Evolutionary conservation across 148 eudicot genomes (phyloP), one percentile per base, ranked within the genome.

Genomic region (Chenopodium formosanum): DNA sequence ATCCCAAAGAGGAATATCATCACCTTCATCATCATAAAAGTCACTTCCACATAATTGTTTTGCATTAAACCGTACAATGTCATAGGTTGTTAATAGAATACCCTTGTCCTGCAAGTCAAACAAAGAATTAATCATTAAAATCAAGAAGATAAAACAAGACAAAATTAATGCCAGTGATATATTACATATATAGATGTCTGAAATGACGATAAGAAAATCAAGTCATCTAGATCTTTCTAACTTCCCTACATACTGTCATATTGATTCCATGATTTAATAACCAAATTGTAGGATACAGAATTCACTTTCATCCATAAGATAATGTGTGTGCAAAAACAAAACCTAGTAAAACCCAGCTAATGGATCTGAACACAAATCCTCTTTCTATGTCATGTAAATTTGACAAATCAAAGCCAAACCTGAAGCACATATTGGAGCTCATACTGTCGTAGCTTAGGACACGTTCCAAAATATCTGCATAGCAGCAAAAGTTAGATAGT

Each of bases 341-440:
- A 63, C 27, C 23, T 25, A 50, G 34, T 65, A 65, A 68, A 47
- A 47, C n/a, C 31, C 20, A 47, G 25, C 29, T 37, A 11, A 73
- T 74, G 22, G 64, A 63, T 31, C 46, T 62, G 12, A 67, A 44
- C 44, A 17, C 23, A 72, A 32, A 72, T 22, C 31, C 52, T 32
- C 14, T 37, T 44, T 29, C 40, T 65, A 50, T 73, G 73, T 46
- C 53, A 31, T 64, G 23, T 32, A 16, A 50, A n/a, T 48, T 65
- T 46, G 14, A 78, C 19, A 19, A 70, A 32, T 11, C 50, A n/a
- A 60, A 73, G 84, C 71, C 85, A 52, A 77, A 97, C 99, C 99
- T 97, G 94, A 84, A 97, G 87, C 76, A 97, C 86, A 73, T 88
- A 90, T 82, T 97, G 97, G 74, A 97, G 98, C 85, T 97, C 99